Evolutionary conservation across 176 grass and related monocot species (phyloP).

Genomic region (Canna indica): DNA sequence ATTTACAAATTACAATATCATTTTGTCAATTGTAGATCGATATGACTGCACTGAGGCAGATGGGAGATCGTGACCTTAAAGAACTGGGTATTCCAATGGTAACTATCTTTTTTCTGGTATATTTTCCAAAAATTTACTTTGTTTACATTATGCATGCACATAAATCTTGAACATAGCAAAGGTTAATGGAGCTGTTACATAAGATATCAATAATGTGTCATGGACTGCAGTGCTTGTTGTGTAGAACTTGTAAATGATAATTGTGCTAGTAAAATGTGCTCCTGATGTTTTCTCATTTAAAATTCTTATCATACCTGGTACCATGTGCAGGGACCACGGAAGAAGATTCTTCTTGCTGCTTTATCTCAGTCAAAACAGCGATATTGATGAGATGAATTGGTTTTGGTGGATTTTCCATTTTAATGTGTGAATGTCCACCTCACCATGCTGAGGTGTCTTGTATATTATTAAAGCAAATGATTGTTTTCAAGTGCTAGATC

Average conservation of each 20-base stretch:
- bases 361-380: not conserved
- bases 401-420: not conserved
- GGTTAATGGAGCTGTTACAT: not conserved
- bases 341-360: slow-evolving; percentile 2
- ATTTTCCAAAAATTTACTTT: not conserved
- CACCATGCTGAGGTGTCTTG: not conserved
- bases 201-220: not conserved
- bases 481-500: not conserved
- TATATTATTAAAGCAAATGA: not conserved
- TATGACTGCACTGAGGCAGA: slow-evolving; percentile 76
- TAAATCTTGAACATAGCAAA: not conserved
- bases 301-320: not conserved
- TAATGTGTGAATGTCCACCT: not conserved
- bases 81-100: slow-evolving; percentile 97
- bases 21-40: slow-evolving; percentile 57
- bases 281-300: not conserved
- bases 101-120: slow-evolving; percentile 2
- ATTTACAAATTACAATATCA: not conserved
- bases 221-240: not conserved
- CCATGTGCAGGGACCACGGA: not conserved
- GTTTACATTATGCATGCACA: not conserved
- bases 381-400: not conserved
- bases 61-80: slow-evolving; percentile 84
- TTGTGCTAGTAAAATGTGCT: not conserved
- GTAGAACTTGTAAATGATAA: not conserved